Conservation (phyloP, 176 grass and related monocot genomes). For the Tillandsia leiboldiana region DNA sequence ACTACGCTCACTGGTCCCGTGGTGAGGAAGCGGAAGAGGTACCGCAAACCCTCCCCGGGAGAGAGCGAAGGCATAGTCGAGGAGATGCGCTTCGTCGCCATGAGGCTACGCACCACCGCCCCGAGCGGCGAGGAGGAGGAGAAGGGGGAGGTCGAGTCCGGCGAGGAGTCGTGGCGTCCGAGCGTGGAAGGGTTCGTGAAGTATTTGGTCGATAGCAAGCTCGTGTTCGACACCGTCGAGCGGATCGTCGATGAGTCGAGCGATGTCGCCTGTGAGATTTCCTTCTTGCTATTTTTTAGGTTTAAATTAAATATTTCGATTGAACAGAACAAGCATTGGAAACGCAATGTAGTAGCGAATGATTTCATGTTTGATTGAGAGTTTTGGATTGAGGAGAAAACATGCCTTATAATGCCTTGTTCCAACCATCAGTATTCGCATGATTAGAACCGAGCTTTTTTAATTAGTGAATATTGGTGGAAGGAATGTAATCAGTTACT, state of each 20-base stretch:
- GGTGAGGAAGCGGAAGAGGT: constrained; percentile 27
- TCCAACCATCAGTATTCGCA: no score
- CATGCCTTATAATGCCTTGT: no score
- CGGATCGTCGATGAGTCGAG: constrained; percentile 64
- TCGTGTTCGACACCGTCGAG: constrained; percentile 85
- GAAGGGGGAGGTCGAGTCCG: neutral
- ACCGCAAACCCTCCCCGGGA: constrained; percentile 48
- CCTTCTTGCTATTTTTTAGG: neutral
- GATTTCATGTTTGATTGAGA: no score
- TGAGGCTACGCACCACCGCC: constrained; percentile 52
- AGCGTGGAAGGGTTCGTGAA: constrained; percentile 64
- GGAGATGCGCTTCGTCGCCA: constrained; percentile 97
- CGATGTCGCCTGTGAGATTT: constrained; percentile 71
- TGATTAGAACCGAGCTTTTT: no score
- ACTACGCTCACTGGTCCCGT: constrained; percentile 8
- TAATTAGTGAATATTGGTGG: no score
- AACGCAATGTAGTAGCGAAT: no score
- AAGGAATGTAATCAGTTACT: no score
- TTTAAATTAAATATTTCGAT: neutral
- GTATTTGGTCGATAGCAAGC: constrained; percentile 83
- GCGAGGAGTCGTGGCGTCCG: constrained; percentile 46
- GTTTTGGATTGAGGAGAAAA: no score
- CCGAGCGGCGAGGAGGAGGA: neutral
- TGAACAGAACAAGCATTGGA: neutral
- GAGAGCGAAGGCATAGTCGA: constrained; percentile 70